Conservation (phyloP, 305 asterid genomes). For the Solanum aculeatissimum region DNA sequence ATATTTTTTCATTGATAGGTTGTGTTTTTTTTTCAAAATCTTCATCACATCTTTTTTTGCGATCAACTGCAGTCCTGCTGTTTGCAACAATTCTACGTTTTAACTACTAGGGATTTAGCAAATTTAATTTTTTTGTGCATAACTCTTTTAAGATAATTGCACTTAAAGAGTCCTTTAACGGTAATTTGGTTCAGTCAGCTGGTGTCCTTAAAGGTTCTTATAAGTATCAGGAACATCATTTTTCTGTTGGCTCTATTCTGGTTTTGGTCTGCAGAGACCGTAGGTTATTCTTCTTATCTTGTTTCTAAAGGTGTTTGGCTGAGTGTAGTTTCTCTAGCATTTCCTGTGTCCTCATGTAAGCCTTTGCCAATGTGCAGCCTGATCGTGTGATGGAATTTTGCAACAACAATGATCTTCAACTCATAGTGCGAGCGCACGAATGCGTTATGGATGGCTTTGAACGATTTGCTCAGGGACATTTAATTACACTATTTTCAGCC, state of each 20-base stretch:
- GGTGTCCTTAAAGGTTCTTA: background rate
- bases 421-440: constrained; percentile 98
- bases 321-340: background rate
- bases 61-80: background rate
- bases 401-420: constrained; percentile 88
- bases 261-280: background rate
- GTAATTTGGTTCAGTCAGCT: background rate
- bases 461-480: constrained; percentile 98
- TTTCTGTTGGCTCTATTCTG: background rate
- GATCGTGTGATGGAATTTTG: constrained; percentile 99
- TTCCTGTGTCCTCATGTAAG: background rate
- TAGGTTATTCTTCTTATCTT: background rate
- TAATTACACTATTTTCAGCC: constrained; percentile 93
- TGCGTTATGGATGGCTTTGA: constrained; percentile 99
- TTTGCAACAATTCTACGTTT: background rate
- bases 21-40: background rate
- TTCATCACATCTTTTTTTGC: background rate
- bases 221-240: background rate
- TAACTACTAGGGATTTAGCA: background rate
- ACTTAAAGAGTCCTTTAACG: background rate
- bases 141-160: background rate
- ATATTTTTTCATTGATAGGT: background rate
- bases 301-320: background rate
- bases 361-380: constrained; percentile 47
- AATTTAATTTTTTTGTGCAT: background rate